These are phyloP conservation scores for Stromatinia cepivora DNA, from an alignment of 2,329 filamentous ascomycete species.

Conservation along the genomic window DNA sequence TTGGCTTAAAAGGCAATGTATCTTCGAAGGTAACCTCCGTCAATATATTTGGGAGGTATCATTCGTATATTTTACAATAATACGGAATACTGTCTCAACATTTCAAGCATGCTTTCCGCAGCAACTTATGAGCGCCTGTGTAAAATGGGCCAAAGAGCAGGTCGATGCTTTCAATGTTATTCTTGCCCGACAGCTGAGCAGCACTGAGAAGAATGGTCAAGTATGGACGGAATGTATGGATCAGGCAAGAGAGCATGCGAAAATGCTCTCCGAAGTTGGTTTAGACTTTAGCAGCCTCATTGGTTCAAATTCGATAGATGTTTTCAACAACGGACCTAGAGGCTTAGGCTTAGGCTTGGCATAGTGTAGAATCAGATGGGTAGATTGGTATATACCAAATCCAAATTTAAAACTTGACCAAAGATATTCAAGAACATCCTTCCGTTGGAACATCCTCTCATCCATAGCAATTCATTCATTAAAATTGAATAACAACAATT, in stretches of 20 bases:
- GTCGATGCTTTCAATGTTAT: constrained; percentile 88
- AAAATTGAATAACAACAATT: constrained; percentile 2
- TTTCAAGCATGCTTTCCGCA: constrained; percentile 87
- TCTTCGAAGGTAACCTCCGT: constrained; percentile 91
- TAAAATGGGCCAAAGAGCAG: constrained; percentile 97
- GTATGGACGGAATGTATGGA: constrained; percentile 83
- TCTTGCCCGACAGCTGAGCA: constrained; percentile 80
- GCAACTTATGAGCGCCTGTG: constrained; percentile 86
- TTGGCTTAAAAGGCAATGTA: constrained; percentile 67
- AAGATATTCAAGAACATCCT: neutral
- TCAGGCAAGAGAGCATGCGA: constrained; percentile 76
- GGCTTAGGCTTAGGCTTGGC: constrained; percentile 46
- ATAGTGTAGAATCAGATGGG: constrained; percentile 19
- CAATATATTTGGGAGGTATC: constrained; percentile 94
- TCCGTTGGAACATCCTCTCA: neutral
- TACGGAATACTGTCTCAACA: constrained; percentile 87
- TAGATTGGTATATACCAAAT: neutral
- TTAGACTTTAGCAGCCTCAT: constrained; percentile 86
- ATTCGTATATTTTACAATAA: constrained; percentile 92
- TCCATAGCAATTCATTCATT: neutral
- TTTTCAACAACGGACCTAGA: constrained; percentile 34
- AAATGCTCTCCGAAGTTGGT: constrained; percentile 78
- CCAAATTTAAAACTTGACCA: neutral
- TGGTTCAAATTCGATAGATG: constrained; percentile 51
- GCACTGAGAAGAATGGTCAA: constrained; percentile 72